Conservation (phyloP, 495 filamentous ascomycete species). For the Aspergillus saccharolyticus region DNA sequence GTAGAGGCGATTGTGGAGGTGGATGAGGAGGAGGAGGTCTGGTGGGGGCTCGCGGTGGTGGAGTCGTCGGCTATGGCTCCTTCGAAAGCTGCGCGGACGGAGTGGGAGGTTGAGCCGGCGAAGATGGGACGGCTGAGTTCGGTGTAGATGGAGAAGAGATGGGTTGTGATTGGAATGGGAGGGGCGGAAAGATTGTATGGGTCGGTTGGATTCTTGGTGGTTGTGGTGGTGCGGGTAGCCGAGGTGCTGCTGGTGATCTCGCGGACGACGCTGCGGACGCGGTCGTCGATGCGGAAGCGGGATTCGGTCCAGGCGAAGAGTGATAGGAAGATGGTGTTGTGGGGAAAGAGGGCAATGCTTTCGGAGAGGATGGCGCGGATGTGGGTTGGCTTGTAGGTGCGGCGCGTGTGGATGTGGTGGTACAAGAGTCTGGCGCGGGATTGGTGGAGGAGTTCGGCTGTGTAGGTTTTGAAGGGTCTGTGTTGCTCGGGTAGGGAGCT, state of each 20-base stretch:
- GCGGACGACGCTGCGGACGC: conserved; percentile 56
- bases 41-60: conserved; percentile 16
- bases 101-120: conserved; percentile 51
- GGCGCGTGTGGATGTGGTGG: conserved; percentile 54
- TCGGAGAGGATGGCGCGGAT: conserved; percentile 55
- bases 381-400: conserved; percentile 56
- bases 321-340: conserved; percentile 72
- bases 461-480: conserved; percentile 29
- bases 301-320: conserved; percentile 68
- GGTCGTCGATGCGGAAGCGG: conserved; percentile 64
- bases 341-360: conserved; percentile 60
- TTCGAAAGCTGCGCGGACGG: conserved; percentile 66
- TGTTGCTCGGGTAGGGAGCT: conserved; percentile 27
- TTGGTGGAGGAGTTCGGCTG: conserved; percentile 58
- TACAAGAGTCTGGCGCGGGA: conserved; percentile 61
- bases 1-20: conserved; percentile 23
- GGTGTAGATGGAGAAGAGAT: conserved; percentile 62
- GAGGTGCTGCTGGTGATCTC: conserved; percentile 34
- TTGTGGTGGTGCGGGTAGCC: conserved; percentile 1
- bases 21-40: not conserved
- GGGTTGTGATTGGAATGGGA: conserved; percentile 45
- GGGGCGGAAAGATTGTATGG: conserved; percentile 7
- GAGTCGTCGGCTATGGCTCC: conserved; percentile 46
- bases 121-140: conserved; percentile 49
- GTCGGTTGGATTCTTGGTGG: conserved; percentile 9